Evolutionary conservation across 768 basidiomycete species (phyloP), one percentile per base, ranked within the genome.

Genomic region (Paxillus ammoniavirescens): DNA sequence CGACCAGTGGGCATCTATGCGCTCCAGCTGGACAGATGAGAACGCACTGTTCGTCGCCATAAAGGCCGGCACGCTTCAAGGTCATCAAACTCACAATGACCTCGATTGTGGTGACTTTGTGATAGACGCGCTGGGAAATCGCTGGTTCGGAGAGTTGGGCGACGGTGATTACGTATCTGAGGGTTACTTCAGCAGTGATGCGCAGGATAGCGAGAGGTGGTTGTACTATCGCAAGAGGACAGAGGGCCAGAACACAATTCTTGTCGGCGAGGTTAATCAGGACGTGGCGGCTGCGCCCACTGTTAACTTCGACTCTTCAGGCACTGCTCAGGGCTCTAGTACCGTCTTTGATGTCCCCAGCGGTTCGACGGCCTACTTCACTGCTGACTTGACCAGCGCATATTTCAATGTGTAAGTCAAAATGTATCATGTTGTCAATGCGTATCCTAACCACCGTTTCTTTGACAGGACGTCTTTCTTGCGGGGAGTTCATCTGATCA

Each of bases 31-130:
- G 94, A 95, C 96, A 10, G 90, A 95, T 63, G 76, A 79, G 51
- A 77, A 87, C 61, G 93, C 91, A 3, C 63, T 91, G 17, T 98
- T 82, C 73, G 83, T 95, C 53, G 96, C 86, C 2, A 87, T 93
- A 71, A 98, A 98, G 75, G 89, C 89, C 3, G 93, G 96, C 30
- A 80, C 75, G 50, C 76, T 86, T 58, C 81, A 84, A 61, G 82
- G 83, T 21, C 94, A 95, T 69, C 93, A 98, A 74, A 94, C 93
- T 0, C 95, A 97, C 72, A 93, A 93, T 62, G 93, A 98, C 66
- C 81, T 98, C 55, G 97, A 99, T 66, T 82, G 79, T 47, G 97
- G 97, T 58, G 93, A 95, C 73, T 99, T 98, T 63, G 94, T 98
- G 38, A 70, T 98, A 31, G 97, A 99, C 67, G 94, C 93, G 10